Evolutionary conservation across 2,329 filamentous ascomycete species (phyloP), one percentile per base, ranked within the genome.

Genomic region (Lachnellula hyalina): DNA sequence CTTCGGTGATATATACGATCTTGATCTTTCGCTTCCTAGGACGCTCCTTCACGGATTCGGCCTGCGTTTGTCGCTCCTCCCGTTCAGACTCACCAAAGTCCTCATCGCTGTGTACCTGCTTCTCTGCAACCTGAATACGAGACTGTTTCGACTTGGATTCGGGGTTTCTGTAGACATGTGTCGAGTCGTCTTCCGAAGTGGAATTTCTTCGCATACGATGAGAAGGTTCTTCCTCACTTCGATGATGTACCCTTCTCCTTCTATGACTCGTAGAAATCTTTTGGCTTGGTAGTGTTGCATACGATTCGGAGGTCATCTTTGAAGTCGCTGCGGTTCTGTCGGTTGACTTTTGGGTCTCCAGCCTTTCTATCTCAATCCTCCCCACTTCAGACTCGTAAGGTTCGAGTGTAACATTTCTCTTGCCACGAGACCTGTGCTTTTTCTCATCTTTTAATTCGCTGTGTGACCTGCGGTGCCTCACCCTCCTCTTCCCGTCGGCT

Each of bases 341-440:
- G 23, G 50, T 55, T 50, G 49, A 50, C 19, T 55, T 48, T 51
- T 55, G 45, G n/a, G 55, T 52, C 44, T 64, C 63, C 53, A 63
- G 61, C 57, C 59, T 67, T 63, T 68, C 61, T 59, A 67, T 35
- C 54, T 63, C 60, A 21, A 48, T 53, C 54, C 65, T 66, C 36
- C 64, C 61, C 45, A 61, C 35, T 34, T 65, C 60, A 45, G 56
- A 57, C 42, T 56, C 42, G 41, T 63, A 61, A 19, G 52, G 57
- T 32, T 66, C 61, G 17, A 54, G 55, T 60, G 57, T 58, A 45
- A 61, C 56, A 49, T n/a, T 52, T 34, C 60, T 54, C 47, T 56
- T 56, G 54, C 57, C 59, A 61, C 58, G 54, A 48, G 58, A 59
- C 54, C 57, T 55, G 50, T 45, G 47, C 34, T 23, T 34, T 48